Percentiles rank a stretch among this genome's conserved stretches.
phyloP scores from a whole-genome alignment of 345 rosid species.

The Linum lewisii region DNA sequence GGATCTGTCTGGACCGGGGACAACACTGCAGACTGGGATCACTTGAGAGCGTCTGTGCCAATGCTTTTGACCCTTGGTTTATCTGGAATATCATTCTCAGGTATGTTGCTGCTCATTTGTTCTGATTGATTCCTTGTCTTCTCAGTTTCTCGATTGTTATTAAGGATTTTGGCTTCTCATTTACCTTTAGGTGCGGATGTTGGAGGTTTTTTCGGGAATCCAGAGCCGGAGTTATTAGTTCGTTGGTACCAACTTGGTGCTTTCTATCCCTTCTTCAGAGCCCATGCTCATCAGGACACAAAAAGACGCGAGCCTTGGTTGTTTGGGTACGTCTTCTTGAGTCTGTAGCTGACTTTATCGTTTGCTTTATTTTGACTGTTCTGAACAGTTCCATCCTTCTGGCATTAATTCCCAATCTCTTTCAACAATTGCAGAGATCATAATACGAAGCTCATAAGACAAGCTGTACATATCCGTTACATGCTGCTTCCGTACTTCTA shows the following conservation, averaged over 20 bases:
- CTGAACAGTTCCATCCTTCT: neutral
- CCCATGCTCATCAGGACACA: conserved; percentile 95
- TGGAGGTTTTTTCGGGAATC: conserved; percentile 97
- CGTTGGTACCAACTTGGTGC: conserved; percentile 99
- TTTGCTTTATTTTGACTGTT: no score
- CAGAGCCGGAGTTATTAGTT: conserved; percentile 79
- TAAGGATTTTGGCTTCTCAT: conserved; percentile 9
- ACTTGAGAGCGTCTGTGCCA: conserved; percentile 90
- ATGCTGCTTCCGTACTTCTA: conserved; percentile 81
- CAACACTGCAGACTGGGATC: conserved; percentile 95
- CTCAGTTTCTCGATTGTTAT: neutral
- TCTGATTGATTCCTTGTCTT: neutral
- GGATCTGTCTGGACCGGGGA: conserved; percentile 99
- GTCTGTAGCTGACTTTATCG: neutral
- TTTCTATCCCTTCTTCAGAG: conserved; percentile 96
- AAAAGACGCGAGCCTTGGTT: conserved; percentile 98
- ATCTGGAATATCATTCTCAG: conserved; percentile 78
- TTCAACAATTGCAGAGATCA: conserved; percentile 48
- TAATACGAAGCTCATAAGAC: conserved; percentile 76
- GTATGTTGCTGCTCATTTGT: conserved; percentile 26
- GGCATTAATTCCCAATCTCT: neutral
- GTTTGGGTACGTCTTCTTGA: conserved; percentile 60
- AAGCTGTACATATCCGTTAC: conserved; percentile 85
- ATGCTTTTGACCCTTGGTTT: conserved; percentile 90
- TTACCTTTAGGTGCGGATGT: conserved; percentile 77